phyloP scores from a whole-genome alignment of 1,139 yeast genomes.

The Pichia kudriavzevii region DNA sequence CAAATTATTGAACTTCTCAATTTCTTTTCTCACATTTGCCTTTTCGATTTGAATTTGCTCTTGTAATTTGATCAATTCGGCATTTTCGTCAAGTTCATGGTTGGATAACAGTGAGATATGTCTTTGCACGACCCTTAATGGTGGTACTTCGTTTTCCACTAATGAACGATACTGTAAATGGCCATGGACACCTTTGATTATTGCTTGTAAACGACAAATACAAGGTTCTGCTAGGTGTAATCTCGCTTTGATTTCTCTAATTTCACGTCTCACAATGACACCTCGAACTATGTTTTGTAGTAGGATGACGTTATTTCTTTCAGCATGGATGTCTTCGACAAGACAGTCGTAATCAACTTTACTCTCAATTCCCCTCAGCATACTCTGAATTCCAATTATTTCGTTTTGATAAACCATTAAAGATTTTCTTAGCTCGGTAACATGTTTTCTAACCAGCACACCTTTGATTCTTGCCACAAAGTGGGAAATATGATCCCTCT shows the following conservation, averaged over 20 bases:
- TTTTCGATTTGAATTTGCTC: conserved; percentile 61
- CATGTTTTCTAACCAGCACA: conserved; percentile 30
- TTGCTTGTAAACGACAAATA: conserved; percentile 68
- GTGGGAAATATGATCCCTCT: conserved; percentile 31
- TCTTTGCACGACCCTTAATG: conserved; percentile 64
- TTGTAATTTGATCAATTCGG: conserved; percentile 56
- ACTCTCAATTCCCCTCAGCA: conserved; percentile 39
- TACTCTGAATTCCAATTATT: conserved; percentile 32
- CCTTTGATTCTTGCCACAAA: conserved; percentile 45
- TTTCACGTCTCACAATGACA: conserved; percentile 30
- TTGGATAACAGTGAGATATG: conserved; percentile 72
- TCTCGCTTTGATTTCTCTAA: conserved; percentile 38
- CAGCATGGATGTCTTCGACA: conserved; percentile 47
- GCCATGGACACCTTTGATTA: conserved; percentile 59
- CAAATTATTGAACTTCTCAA: conserved; percentile 67
- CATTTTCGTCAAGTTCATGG: conserved; percentile 54
- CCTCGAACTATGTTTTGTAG: conserved; percentile 52
- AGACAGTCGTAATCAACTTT: conserved; percentile 44
- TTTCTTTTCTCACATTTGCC: conserved; percentile 57
- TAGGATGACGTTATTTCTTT: conserved; percentile 32
- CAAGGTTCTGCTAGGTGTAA: conserved; percentile 40
- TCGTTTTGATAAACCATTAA: conserved; percentile 26
- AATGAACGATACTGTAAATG: conserved; percentile 70
- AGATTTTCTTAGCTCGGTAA: conserved; percentile 23
- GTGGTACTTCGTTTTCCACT: conserved; percentile 65